A percentile compares a stretch with the other conserved stretches of the same genome.
Evolutionary conservation across 2,329 filamentous ascomycete species (phyloP).

Genomic region (Exophiala aquamarina): DNA sequence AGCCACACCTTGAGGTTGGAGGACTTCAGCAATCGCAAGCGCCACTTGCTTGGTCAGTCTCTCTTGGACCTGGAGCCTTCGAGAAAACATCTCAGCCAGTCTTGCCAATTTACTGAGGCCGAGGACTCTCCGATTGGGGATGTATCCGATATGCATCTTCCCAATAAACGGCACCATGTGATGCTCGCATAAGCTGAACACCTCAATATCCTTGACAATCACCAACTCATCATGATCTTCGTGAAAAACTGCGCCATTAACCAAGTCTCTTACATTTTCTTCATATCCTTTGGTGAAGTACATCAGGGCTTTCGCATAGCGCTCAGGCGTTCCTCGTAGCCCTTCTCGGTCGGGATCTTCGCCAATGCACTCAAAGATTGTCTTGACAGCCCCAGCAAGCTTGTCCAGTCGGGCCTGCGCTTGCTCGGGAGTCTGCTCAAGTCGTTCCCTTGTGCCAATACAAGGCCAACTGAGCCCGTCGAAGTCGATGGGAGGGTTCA

Average conservation of each 20-base stretch:
- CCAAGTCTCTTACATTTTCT: slow-evolving; percentile 85
- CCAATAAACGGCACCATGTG: slow-evolving; percentile 95
- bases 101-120: slow-evolving; percentile 93
- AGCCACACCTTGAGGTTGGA: slow-evolving; percentile 90
- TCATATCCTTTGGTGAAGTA: slow-evolving; percentile 97
- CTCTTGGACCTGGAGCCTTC: slow-evolving; percentile 92
- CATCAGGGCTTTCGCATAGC: slow-evolving; percentile 93
- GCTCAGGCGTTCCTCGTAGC: slow-evolving; percentile 67
- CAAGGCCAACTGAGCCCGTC: slow-evolving; percentile 54
- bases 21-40: slow-evolving; percentile 85
- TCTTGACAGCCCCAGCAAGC: slow-evolving; percentile 62
- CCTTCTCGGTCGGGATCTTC: slow-evolving; percentile 66
- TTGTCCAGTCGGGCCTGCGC: slow-evolving; percentile 59
- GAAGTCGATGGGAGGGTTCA: slow-evolving; percentile 52
- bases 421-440: slow-evolving; percentile 59
- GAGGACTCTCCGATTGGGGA: slow-evolving; percentile 85
- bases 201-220: slow-evolving; percentile 95
- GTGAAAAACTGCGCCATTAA: slow-evolving; percentile 92
- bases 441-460: slow-evolving; percentile 49
- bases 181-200: slow-evolving; percentile 94
- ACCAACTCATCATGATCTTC: slow-evolving; percentile 97
- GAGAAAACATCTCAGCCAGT: slow-evolving; percentile 95
- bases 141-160: slow-evolving; percentile 99
- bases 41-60: slow-evolving; percentile 95
- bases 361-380: slow-evolving; percentile 65